A percentile compares a stretch with the other conserved stretches of the same genome.
phyloP scores from a whole-genome alignment of 352 stramenopile species.

The Pythium scleroteichum region DNA sequence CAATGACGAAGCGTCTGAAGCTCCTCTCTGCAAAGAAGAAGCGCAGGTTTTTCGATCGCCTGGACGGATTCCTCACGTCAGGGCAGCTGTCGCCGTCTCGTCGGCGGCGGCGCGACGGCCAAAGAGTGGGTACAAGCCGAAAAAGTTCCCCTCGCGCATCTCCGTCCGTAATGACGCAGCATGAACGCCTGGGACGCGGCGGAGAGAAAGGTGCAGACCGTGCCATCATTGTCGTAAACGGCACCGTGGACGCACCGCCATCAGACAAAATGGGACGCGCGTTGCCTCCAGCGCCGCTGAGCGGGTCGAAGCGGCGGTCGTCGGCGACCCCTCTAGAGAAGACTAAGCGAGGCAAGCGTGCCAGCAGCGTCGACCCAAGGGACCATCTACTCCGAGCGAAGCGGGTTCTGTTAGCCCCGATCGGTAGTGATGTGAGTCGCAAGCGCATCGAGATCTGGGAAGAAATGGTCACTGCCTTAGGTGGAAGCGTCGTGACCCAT shows the following conservation, averaged over 20 bases:
- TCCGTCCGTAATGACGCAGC: constrained; percentile 15
- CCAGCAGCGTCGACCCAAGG: constrained; percentile 23
- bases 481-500: constrained; percentile 38
- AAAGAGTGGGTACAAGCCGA: constrained; percentile 2
- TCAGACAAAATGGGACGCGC: constrained; percentile 13
- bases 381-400: constrained; percentile 38
- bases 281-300: not conserved
- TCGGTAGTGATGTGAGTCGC: constrained; percentile 64
- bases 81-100: not conserved
- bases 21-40: constrained; percentile 46
- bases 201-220: not conserved
- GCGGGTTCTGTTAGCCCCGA: constrained; percentile 50
- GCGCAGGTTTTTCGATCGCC: constrained; percentile 43
- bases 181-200: constrained; percentile 28
- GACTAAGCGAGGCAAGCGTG: constrained; percentile 21
- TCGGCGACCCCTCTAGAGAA: constrained; percentile 4
- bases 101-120: not conserved
- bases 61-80: constrained; percentile 40
- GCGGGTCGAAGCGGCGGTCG: constrained; percentile 8
- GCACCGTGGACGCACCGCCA: not conserved
- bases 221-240: not conserved
- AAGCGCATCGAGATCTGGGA: constrained; percentile 67
- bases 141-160: constrained; percentile 2
- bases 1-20: constrained; percentile 17
- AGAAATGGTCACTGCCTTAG: constrained; percentile 54